Conservation (phyloP, 768 basidiomycete genomes). For the Pulveroboletus sp. region DNA sequence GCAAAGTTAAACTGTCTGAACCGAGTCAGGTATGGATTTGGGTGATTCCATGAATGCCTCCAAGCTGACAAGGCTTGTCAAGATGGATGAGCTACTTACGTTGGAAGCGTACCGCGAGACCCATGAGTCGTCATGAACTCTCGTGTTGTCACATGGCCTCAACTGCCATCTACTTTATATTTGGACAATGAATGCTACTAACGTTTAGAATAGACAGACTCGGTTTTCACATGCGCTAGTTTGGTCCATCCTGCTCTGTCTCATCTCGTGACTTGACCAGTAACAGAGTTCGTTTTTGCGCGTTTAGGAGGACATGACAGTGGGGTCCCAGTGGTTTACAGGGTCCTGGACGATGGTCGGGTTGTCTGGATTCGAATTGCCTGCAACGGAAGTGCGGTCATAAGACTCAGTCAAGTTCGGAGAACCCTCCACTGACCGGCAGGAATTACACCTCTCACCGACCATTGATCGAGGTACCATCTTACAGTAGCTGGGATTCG, state of each 20-base stretch:
- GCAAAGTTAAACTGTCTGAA: slow-evolving; percentile 81
- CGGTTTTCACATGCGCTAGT: not conserved
- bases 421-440: no score
- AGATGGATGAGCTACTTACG: slow-evolving; percentile 71
- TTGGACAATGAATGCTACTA: not conserved
- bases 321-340: no score
- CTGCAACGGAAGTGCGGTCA: no score
- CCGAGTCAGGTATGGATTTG: slow-evolving; percentile 60
- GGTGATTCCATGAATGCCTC: not conserved
- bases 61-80: not conserved
- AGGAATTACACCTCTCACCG: no score
- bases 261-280: no score
- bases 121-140: slow-evolving; percentile 38
- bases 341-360: no score
- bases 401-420: no score
- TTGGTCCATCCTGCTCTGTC: not conserved
- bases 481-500: no score
- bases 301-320: no score
- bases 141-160: slow-evolving; percentile 13
- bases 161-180: slow-evolving; percentile 16
- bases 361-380: no score
- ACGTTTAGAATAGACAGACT: slow-evolving; percentile 12
- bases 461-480: no score
- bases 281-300: no score
- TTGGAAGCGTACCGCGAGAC: slow-evolving; percentile 69